Evolutionary conservation across 2,329 filamentous ascomycete genomes (phyloP).

Genomic region (Alternaria solani): DNA sequence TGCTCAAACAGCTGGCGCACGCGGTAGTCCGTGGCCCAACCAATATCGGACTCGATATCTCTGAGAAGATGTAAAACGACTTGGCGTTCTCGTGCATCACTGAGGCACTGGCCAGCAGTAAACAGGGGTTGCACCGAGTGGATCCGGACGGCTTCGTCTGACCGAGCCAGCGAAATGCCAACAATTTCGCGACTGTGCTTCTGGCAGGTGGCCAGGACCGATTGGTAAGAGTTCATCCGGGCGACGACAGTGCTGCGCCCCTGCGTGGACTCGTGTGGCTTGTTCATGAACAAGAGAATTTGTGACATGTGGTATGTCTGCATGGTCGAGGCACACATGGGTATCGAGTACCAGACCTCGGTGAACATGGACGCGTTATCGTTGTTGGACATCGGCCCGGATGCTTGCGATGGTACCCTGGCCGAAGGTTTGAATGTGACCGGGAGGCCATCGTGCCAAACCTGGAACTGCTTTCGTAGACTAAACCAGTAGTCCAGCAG

Average conservation of each 20-base stretch:
- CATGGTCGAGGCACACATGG: constrained; percentile 72
- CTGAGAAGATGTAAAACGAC: constrained; percentile 64
- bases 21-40: constrained; percentile 70
- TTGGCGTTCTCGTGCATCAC: constrained; percentile 61
- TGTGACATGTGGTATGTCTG: constrained; percentile 71
- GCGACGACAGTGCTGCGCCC: constrained; percentile 62
- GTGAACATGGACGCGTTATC: constrained; percentile 54
- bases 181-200: constrained; percentile 69
- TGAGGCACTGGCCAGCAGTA: constrained; percentile 68
- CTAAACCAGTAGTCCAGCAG: constrained; percentile 62
- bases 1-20: constrained; percentile 62
- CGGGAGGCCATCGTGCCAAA: constrained; percentile 67
- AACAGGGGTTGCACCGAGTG: constrained; percentile 68
- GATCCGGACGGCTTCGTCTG: constrained; percentile 65
- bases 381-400: constrained; percentile 30
- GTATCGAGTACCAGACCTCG: constrained; percentile 69
- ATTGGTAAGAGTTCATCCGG: constrained; percentile 64
- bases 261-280: constrained; percentile 64
- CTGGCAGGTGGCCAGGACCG: constrained; percentile 63
- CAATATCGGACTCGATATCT: constrained; percentile 68
- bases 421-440: constrained; percentile 67
- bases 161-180: constrained; percentile 65
- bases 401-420: constrained; percentile 50
- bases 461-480: constrained; percentile 64
- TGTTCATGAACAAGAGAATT: constrained; percentile 68